Evolutionary conservation across 768 basidiomycete species (phyloP), one percentile per base, ranked within the genome.

Genomic region (Amanita jacksonii): DNA sequence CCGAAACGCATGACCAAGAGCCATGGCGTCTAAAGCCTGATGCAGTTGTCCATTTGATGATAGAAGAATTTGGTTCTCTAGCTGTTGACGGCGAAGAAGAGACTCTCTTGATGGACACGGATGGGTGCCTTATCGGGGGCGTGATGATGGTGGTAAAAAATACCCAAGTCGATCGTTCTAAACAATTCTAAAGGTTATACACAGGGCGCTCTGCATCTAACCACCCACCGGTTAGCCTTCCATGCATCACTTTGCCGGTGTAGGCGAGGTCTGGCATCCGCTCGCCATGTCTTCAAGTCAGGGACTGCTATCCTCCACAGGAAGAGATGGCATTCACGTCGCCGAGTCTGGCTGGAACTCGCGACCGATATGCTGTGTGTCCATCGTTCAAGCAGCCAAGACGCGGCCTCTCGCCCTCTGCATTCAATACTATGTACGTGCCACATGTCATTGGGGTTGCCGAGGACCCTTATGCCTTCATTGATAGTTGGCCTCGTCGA

Each of bases 221-320:
- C 81, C 1, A 79, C 76, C 0, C 79, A 81, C 57, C 70, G 81
- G 3, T 49, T 82, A 15, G 62, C 76, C 0, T 84, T 84, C 55
- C 79, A 82, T 51, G 81, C 81, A 1, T 70, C 77, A 8, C 56
- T 84, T 15, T 67, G 77, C 12, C 64, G 74, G 0, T 64, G 66
- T 19, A 54, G 58, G n/a, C 62, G 67, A 4, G 66, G 59, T 34
- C 46, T 62, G 27, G 45, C 50, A 6, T 50, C 54, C 9, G 46
- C 56, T 5, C 57, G 62, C 16, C 59, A 67, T 30, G 47, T 73
- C 13, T 58, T 81, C 36, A 74, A 70, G 52, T 51, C 70, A 10
- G 80, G 78, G 1, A 58, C 75, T 1, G 74, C 70, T 3, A 60
- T 69, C 1, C 57, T 76, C 22, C 72, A 70, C 46, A 60, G 67